These are phyloP conservation scores for Ophiosphaerella herpotricha DNA, from an alignment of 2,329 filamentous ascomycete species.

Conservation along the genomic window DNA sequence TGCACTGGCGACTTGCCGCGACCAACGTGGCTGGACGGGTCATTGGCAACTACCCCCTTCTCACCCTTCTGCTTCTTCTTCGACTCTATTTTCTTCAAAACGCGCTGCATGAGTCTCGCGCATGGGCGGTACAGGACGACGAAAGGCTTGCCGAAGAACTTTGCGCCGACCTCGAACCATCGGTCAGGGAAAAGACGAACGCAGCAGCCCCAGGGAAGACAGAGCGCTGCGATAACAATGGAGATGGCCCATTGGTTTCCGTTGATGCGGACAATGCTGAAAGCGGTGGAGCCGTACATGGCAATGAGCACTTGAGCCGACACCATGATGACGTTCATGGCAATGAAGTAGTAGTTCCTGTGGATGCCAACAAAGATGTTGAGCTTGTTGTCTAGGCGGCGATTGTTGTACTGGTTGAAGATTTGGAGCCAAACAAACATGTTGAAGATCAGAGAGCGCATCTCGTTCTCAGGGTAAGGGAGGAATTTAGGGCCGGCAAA, in stretches of 20 bases:
- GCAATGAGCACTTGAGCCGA: constrained; percentile 88
- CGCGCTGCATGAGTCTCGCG: constrained; percentile 13
- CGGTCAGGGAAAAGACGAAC: constrained; percentile 58
- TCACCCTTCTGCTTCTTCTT: constrained; percentile 17
- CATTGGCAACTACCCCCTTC: constrained; percentile 9
- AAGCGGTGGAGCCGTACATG: constrained; percentile 70
- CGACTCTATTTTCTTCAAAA: constrained; percentile 13
- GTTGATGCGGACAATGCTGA: constrained; percentile 56
- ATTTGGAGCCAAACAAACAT: constrained; percentile 99
- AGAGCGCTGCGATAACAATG: constrained; percentile 55
- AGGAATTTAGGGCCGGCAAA: constrained; percentile 70
- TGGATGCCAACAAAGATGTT: constrained; percentile 90
- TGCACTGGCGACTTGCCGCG: constrained; percentile 22
- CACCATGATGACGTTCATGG: constrained; percentile 83
- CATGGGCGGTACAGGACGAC: constrained; percentile 27
- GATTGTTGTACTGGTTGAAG: constrained; percentile 97
- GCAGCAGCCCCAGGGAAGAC: constrained; percentile 56
- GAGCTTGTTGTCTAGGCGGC: constrained; percentile 89
- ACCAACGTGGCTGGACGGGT: constrained; percentile 11
- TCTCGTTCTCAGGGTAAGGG: constrained; percentile 56
- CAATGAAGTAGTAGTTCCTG: constrained; percentile 85
- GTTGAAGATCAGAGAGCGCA: constrained; percentile 86
- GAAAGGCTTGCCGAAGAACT: constrained; percentile 30
- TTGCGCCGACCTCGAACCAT: constrained; percentile 27
- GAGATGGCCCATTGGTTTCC: constrained; percentile 61